Base-by-base conservation (phyloP, 257 asterid genomes). In the Solanum virginianum region DNA sequence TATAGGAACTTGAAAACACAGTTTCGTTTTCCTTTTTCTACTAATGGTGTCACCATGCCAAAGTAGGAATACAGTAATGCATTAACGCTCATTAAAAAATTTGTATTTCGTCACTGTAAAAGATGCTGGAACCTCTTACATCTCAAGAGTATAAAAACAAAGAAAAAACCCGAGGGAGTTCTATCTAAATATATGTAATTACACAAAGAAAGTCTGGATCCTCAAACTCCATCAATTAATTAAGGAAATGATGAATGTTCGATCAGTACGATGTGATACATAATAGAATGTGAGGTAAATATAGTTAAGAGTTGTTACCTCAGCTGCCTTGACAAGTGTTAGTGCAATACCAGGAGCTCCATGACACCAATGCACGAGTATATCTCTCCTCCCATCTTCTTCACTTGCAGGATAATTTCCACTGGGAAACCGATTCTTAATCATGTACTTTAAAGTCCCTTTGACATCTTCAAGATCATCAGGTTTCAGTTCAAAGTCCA, bases 341-440 rank as follows among this genome's bases (percentile, higher is more conserved):
- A 91, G 94, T 56, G 92, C 93, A 81, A 93, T 87, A 47, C 98
- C 98, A 13, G 98, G 96, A 86, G 96, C 93, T 69, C 98, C 97
- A 83, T 92, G 96, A 63, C 98, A 94, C 98, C 97, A 94, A 84
- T 94, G 97, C 85, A 93, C 93, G 10, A 94, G 91, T 66, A 74
- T 85, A 85, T 94, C 98, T 63, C 87, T 86, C 80, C 20, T 84
- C 88, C 80, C 85, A 85, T 89, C 92, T 83, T 90, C 93, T 86
- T 93, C 98, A 53, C 94, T 92, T 10, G 87, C 79, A 57, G 96
- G 98, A 86, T 91, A 92, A 87, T 94, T 93, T 55, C 97, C 97
- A 74, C 94, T 84, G 5, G 94, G 91, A 55, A 91, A 89, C 6
- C 91, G 91, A 77, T 91, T 92, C 22, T 62, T 88, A 54, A 92